Base-by-base conservation (phyloP, 2,329 filamentous ascomycete species). In the Dothiorella sarmentorum region DNA sequence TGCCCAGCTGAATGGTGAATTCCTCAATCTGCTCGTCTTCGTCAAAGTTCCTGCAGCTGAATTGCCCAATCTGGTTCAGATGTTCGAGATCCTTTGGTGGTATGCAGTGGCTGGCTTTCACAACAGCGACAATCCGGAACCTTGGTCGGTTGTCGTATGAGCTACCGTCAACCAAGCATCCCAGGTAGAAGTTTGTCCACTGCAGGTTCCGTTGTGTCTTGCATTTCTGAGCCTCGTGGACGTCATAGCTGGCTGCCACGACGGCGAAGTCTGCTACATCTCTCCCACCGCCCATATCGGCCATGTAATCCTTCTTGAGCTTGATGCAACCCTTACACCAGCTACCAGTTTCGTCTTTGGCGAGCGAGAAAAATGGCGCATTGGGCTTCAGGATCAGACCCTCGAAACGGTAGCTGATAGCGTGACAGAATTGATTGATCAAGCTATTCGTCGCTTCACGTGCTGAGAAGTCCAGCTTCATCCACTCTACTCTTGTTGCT, bases 271-370 rank as follows among this genome's bases (percentile, higher is more conserved):
- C 92, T 9, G 89, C 89, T 7, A 74, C 56, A 52, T 75, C 72
- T 20, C 71, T 65, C 27, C 91, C 84, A 61, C 95, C 91, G 0
- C 91, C 90, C 68, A 93, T 84, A 2, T 85, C 85, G 24, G 82
- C 79, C 35, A 96, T 82, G 66, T 95, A 96, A 67, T 94, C 90
- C 66, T 91, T 91, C 72, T 96, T 96, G 40, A 96, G 73, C 73
- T 96, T 96, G 67, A 96, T 89, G 69, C 85, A 88, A 59, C 45
- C 64, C 59, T 66, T 66, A 20, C 31, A 53, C 45, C 57, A 52
- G n/a, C 22, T 35, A 11, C 26, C 37, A 17, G 45, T 33, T 3
- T 37, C 35, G 18, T 58, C 53, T 60, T 62, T 9, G 63, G 60
- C 43, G 7, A 72, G 56, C 13, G 74, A 66, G 62, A 96, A 89